A percentile compares a stretch with the other conserved stretches of the same genome.
Evolutionary conservation across 129 eudicot species (phyloP).

Genomic region (Lonicera japonica): DNA sequence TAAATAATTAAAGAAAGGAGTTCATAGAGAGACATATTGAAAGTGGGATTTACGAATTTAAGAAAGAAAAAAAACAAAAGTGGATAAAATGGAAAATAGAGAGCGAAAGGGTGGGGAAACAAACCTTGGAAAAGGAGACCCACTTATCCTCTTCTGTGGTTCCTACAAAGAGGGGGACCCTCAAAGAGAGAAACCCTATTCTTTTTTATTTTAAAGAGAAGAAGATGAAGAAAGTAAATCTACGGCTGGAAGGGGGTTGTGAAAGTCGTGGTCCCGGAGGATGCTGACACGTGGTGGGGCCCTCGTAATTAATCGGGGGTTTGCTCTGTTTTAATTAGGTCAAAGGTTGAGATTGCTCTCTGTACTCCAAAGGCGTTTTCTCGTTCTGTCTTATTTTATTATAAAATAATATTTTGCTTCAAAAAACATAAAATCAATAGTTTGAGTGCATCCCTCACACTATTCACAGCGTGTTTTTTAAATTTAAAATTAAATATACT

Average conservation of each 20-base stretch:
- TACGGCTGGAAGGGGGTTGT: constrained; percentile 13
- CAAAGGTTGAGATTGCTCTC: not conserved
- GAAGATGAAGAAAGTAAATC: constrained; percentile 4
- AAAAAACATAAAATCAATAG: too few species aligned
- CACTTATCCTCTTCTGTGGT: constrained; percentile 33
- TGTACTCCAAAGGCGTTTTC: not conserved
- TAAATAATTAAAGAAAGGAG: not conserved
- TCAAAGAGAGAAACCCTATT: constrained; percentile 2
- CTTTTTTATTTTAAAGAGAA: constrained; percentile 2
- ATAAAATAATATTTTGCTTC: too few species aligned
- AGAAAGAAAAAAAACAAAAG: too few species aligned
- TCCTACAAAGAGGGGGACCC: constrained; percentile 28
- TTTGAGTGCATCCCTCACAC: too few species aligned
- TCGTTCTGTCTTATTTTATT: too few species aligned
- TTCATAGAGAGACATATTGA: not conserved
- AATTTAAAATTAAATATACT: too few species aligned
- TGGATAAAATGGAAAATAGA: not conserved
- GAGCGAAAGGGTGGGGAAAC: constrained; percentile 8
- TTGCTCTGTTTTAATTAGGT: not conserved
- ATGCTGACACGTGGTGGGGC: constrained; percentile 15
- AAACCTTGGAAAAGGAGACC: constrained; percentile 32
- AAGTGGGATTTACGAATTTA: not conserved
- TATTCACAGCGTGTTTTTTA: too few species aligned
- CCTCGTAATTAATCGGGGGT: not conserved
- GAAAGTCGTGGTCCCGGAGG: not conserved